phyloP scores from a whole-genome alignment of 352 stramenopile genomes.

The Phytophthora agathidicida region DNA sequence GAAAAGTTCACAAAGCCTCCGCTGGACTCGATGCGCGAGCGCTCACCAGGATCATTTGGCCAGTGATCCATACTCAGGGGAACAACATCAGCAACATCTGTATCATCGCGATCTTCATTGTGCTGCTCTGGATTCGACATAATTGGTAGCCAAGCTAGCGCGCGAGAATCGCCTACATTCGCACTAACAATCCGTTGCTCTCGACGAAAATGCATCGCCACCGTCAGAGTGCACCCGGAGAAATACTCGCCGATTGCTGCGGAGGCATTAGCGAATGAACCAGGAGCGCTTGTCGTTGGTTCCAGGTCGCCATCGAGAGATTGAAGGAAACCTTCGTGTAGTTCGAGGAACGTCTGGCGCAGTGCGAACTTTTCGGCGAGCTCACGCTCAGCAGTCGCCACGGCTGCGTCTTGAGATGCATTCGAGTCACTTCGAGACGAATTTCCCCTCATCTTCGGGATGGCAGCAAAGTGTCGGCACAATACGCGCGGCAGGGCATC shows the following conservation, averaged over 20 bases:
- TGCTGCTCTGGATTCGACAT: background rate
- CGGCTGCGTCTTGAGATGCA: background rate
- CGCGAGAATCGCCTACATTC: constrained; percentile 89
- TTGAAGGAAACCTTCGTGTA: constrained; percentile 63
- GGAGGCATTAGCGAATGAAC: constrained; percentile 17
- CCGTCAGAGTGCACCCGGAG: constrained; percentile 82
- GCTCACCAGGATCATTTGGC: constrained; percentile 56
- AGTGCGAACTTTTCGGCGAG: constrained; percentile 63
- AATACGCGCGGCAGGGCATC: constrained; percentile 46
- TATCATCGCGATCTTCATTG: background rate
- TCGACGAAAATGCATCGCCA: constrained; percentile 71
- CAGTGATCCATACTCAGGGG: constrained; percentile 68
- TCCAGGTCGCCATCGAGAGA: constrained; percentile 24
- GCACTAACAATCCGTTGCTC: constrained; percentile 62
- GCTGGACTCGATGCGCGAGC: constrained; percentile 72
- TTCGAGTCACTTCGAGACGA: background rate
- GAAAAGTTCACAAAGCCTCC: constrained; percentile 74
- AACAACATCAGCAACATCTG: constrained; percentile 4
- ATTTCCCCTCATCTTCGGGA: constrained; percentile 13
- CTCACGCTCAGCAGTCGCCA: constrained; percentile 28
- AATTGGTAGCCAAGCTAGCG: constrained; percentile 51
- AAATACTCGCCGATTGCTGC: constrained; percentile 48
- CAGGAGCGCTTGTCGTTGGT: background rate
- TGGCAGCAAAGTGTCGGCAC: constrained; percentile 37
- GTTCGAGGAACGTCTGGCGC: constrained; percentile 74